Evolutionary conservation across 306 rosid genomes (phyloP).

Genomic region (Coriaria nepalensis): DNA sequence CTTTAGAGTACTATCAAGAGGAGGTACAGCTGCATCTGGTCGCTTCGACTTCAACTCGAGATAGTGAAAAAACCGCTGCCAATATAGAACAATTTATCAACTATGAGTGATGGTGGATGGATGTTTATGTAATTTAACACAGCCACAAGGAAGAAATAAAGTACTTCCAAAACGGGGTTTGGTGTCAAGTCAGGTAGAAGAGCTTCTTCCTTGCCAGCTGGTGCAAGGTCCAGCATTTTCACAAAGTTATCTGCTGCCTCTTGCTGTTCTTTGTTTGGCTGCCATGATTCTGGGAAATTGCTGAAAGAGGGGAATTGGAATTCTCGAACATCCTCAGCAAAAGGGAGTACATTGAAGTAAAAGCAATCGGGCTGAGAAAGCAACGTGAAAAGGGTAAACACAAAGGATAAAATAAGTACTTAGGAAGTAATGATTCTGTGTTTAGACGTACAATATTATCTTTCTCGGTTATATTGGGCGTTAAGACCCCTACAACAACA

Average conservation of each 20-base stretch:
- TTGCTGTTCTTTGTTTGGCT: slow-evolving; percentile 61
- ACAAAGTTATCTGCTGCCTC: slow-evolving; percentile 70
- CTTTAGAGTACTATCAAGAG: slow-evolving; percentile 60
- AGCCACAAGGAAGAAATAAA: neutral
- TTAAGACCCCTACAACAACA: slow-evolving; percentile 63
- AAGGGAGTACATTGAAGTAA: slow-evolving; percentile 76
- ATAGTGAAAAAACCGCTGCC: slow-evolving; percentile 60
- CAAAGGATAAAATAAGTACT: too few species aligned
- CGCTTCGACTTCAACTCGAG: slow-evolving; percentile 72
- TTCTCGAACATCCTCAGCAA: slow-evolving; percentile 83
- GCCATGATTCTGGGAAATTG: slow-evolving; percentile 45
- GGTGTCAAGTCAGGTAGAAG: slow-evolving; percentile 66
- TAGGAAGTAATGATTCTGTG: too few species aligned
- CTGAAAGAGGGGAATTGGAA: slow-evolving; percentile 70
- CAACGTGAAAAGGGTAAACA: too few species aligned
- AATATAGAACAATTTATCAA: slow-evolving; percentile 11
- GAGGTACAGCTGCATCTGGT: slow-evolving; percentile 63
- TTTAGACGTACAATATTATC: slow-evolving; percentile 47
- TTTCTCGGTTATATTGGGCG: slow-evolving; percentile 55
- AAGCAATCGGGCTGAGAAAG: slow-evolving; percentile 85
- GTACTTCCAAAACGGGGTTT: slow-evolving; percentile 76
- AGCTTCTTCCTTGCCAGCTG: slow-evolving; percentile 48
- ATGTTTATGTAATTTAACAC: too few species aligned
- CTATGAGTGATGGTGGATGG: slow-evolving; percentile 6
- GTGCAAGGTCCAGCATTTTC: slow-evolving; percentile 64